Percentiles rank a stretch among this genome's conserved stretches.
These are phyloP conservation scores for Colletotrichum noveboracense DNA, from an alignment of 2,329 filamentous ascomycete genomes.

Conservation along the genomic window DNA sequence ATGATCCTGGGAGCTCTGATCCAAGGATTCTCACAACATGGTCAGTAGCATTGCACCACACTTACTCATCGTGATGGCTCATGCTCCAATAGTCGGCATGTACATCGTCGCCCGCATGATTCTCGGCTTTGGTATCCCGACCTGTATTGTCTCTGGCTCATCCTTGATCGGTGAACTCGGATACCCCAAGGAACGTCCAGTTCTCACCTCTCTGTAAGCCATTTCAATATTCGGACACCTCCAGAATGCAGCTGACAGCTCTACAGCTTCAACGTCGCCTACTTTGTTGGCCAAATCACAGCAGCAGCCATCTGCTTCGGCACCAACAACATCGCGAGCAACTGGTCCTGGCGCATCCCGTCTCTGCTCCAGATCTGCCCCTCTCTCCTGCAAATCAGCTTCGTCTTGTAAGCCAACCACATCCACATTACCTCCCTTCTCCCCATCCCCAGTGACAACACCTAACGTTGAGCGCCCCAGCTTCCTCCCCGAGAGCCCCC, in stretches of 20 bases:
- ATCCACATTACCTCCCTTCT: conserved; percentile 36
- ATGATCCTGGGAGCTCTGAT: conserved; percentile 61
- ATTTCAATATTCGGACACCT: too few species aligned
- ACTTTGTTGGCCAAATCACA: conserved; percentile 55
- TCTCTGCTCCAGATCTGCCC: conserved; percentile 51
- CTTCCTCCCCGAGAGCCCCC: conserved; percentile 36
- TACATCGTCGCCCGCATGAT: conserved; percentile 65
- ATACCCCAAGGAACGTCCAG: conserved; percentile 64
- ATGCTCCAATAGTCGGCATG: conserved; percentile 45
- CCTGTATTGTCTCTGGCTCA: conserved; percentile 63
- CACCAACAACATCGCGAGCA: conserved; percentile 42
- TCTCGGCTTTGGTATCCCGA: conserved; percentile 65
- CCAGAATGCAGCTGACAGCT: background rate
- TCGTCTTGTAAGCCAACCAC: conserved; percentile 50
- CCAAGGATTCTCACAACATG: conserved; percentile 55
- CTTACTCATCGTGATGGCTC: background rate
- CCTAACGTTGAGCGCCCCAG: background rate
- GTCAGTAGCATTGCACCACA: conserved; percentile 30
- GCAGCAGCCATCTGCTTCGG: conserved; percentile 57
- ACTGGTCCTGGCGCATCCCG: conserved; percentile 51
- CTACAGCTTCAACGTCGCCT: conserved; percentile 58
- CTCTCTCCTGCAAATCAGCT: conserved; percentile 43
- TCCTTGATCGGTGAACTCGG: conserved; percentile 64
- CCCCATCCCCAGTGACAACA: too few species aligned
- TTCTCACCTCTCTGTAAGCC: conserved; percentile 55